These are phyloP conservation scores for Chalciporus sp. DNA, from an alignment of 1,284 basidiomycete genomes.

Conservation along the genomic window DNA sequence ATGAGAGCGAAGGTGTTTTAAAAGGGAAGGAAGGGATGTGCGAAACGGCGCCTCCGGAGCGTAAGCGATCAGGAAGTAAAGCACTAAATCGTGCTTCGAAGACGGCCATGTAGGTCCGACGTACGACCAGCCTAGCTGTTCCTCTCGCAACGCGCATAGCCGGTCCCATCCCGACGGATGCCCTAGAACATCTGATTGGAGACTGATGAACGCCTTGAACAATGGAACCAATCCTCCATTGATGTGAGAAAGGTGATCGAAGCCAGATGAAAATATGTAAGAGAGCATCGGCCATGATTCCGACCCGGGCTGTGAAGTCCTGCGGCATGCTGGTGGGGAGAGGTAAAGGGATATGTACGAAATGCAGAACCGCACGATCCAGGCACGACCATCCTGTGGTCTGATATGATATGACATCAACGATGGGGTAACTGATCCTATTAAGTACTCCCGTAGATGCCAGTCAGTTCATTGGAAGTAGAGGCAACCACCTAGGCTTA, in stretches of 20 bases:
- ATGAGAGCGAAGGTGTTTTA: background rate
- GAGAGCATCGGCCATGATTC: background rate
- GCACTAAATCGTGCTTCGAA: slow-evolving; percentile 8
- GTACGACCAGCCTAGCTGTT: background rate
- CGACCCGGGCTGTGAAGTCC: background rate
- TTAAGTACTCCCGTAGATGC: slow-evolving; percentile 5
- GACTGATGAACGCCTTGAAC: background rate
- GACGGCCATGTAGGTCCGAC: background rate
- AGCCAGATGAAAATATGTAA: slow-evolving; percentile 5
- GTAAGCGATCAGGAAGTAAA: slow-evolving; percentile 11
- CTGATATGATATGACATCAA: slow-evolving; percentile 1
- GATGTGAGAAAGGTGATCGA: slow-evolving; percentile 9
- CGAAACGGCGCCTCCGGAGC: background rate
- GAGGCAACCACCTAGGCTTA: background rate
- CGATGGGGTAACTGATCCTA: background rate
- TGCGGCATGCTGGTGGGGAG: background rate
- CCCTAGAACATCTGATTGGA: background rate
- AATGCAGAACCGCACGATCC: slow-evolving; percentile 4
- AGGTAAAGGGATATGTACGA: slow-evolving; percentile 1
- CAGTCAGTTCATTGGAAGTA: too few species aligned
- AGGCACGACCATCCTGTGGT: background rate
- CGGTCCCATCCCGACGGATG: slow-evolving; percentile 3
- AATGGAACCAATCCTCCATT: background rate
- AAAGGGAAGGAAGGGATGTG: background rate
- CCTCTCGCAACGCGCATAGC: slow-evolving; percentile 2